Base-by-base conservation (phyloP, 306 rosid genomes). In the Trifolium dubium region DNA sequence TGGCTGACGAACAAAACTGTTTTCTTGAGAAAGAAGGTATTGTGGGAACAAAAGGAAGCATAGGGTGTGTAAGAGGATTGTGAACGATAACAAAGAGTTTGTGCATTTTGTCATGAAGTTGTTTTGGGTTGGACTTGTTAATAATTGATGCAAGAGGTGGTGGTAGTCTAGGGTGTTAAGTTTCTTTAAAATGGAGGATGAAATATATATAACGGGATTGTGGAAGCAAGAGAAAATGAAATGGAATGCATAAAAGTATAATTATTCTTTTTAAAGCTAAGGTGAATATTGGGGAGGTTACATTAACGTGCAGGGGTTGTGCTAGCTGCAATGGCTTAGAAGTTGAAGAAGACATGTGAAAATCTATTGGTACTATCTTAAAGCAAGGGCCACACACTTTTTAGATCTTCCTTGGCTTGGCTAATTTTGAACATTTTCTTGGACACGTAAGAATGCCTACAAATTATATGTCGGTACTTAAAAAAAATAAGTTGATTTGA, bases 1-100 rank as follows among this genome's bases (percentile, higher is more conserved):
- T 10, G 84, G 84, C 3, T 69, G 85, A 23, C 89, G 87, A 68
- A 70, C 56, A 58, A 55, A 81, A 29, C 18, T n/a, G 34, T 3
- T 40, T 1, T 64, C 55, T 4, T 75, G 80, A 63, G 84, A 83
- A 2, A 75, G 71, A 5, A 77, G 15, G 6, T 53, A 77, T 1
- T 61, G 80, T 10, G 87, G 85, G 83, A 77, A 65, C 63, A 68
- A 13, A 8, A 82, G 50, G 62, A 77, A 7, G 18, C 73, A 78
- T 7, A 79, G 23, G 28, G 49, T 30, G 64, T 68, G 83, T 3
- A 85, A 15, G 76, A 85, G 65, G 51, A 82, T 71, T 23, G 55
- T 69, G 72, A 80, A 60, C 0, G 23, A 28, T 17, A 19, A n/a
- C 2, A 67, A 31, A 29, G 81, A 44, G 19, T 62, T 61, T 0